Evolutionary conservation across 2,329 filamentous ascomycete genomes (phyloP), one percentile per base, ranked within the genome.

Genomic region (Beauveria scarabaeidicola): DNA sequence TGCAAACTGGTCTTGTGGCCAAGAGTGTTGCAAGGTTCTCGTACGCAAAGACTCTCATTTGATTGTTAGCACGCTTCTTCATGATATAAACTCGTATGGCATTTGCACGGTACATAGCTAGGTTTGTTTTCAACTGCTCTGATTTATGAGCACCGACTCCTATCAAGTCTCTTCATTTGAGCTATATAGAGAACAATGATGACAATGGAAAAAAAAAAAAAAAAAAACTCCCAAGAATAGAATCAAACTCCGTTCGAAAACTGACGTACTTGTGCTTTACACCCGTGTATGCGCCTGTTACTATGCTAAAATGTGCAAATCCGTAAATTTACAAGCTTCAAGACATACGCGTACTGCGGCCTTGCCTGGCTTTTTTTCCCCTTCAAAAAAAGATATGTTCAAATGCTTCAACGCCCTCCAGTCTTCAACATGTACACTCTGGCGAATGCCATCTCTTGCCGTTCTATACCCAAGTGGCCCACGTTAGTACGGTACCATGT

Each of bases 51-150:
- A 11, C 10, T 27, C 13, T 54, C 23, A 40, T 38, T 41, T 43
- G 38, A 17, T 21, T 44, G 38, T 51, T 44, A 46, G 47, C 40
- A 44, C 40, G 19, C 41, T 52, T 21, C 29, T 43, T 40, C 25
- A 58, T 50, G 21, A 44, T 52, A 51, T 52, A 52, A 6, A 55
- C n/a, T 46, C 17, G 43, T 23, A 46, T 43, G 25, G 56, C 56
- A 59, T 58, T 59, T 59, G 56, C 53, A 56, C 43, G 21, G 53
- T 56, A 56, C 53, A 56, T 56, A 19, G 43, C 41, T 38, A 19
- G 52, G 23, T 55, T 40, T 32, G 11, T 29, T 19, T n/a, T 6
- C 5, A 38, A 27, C 52, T 32, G 52, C 40, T 55, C 52, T 17
- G 11, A n/a, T 36, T 51, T 27, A 56, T 38, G 52, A 51, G 52